Conservation (phyloP, 2,329 filamentous ascomycete genomes). For the Pseudonectria foliicola region DNA sequence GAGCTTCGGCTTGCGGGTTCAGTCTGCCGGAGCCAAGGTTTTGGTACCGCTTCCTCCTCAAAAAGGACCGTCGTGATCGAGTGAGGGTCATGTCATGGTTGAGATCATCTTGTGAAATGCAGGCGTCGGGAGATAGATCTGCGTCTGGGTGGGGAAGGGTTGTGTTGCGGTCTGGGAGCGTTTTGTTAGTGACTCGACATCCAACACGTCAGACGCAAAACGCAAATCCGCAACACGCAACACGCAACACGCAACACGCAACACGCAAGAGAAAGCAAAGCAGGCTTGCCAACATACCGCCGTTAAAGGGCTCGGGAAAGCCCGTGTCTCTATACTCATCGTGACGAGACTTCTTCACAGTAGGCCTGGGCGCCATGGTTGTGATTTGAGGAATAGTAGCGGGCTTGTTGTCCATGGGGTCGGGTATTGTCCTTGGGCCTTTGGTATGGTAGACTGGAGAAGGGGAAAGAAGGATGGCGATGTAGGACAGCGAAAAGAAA, state of each 20-base stretch:
- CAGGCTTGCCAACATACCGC: constrained; percentile 28
- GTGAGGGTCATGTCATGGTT: constrained; percentile 34
- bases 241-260: too few species aligned
- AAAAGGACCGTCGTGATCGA: constrained; percentile 39
- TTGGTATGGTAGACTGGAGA: neutral
- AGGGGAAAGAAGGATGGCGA: too few species aligned
- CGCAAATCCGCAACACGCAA: too few species aligned
- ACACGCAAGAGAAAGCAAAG: neutral
- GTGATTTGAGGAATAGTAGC: constrained; percentile 16
- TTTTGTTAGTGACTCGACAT: constrained; percentile 2
- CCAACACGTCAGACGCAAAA: too few species aligned
- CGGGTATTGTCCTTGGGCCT: too few species aligned
- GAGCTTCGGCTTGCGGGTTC: constrained; percentile 26
- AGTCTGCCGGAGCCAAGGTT: constrained; percentile 42
- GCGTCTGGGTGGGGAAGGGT: constrained; percentile 57
- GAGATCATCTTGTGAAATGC: constrained; percentile 48
- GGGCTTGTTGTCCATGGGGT: constrained; percentile 1
- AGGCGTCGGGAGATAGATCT: constrained; percentile 48
- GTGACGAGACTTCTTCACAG: constrained; percentile 17
- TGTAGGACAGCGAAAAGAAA: too few species aligned
- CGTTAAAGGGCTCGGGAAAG: constrained; percentile 45
- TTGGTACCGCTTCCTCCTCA: constrained; percentile 37
- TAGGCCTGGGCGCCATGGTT: constrained; percentile 20
- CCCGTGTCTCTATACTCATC: constrained; percentile 37
- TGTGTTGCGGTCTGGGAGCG: constrained; percentile 44